A percentile compares a stretch with the other conserved stretches of the same genome.
These are phyloP conservation scores for Fusarium transvaalense DNA, from an alignment of 2,329 filamentous ascomycete species.

Conservation along the genomic window DNA sequence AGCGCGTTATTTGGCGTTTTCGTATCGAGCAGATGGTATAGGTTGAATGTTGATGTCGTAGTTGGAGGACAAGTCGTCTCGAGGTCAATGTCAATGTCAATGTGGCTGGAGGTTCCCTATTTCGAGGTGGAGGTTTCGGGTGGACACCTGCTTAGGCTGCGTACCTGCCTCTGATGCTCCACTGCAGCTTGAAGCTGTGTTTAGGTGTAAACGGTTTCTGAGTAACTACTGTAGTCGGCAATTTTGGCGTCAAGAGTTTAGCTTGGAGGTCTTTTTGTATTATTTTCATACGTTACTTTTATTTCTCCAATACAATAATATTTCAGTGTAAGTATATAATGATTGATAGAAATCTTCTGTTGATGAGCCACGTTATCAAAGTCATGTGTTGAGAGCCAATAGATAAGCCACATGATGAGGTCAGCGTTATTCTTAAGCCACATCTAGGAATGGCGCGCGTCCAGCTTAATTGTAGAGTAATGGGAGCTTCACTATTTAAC, in stretches of 20 bases:
- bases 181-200: conserved; percentile 32
- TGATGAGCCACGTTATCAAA: conserved; percentile 29
- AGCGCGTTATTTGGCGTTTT: conserved; percentile 4
- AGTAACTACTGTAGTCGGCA: not conserved
- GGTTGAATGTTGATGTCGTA: conserved; percentile 9
- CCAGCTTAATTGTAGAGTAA: conserved; percentile 12
- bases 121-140: conserved; percentile 43
- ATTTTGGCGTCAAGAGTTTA: not conserved
- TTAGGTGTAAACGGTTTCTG: not conserved
- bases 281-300: too few species aligned
- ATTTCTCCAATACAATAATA: not conserved
- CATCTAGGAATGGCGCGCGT: conserved; percentile 2
- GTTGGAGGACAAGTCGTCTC: conserved; percentile 43
- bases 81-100: conserved; percentile 39
- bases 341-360: not conserved
- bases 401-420: conserved; percentile 38
- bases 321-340: not conserved
- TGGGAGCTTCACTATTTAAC: not conserved
- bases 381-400: conserved; percentile 26
- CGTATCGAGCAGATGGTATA: conserved; percentile 4
- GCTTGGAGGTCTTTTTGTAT: not conserved
- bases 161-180: conserved; percentile 41
- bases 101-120: conserved; percentile 47
- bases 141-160: conserved; percentile 30
- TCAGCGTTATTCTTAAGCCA: conserved; percentile 25